Evolutionary conservation across 306 rosid genomes (phyloP).

Genomic region (Cicer cuneatum): DNA sequence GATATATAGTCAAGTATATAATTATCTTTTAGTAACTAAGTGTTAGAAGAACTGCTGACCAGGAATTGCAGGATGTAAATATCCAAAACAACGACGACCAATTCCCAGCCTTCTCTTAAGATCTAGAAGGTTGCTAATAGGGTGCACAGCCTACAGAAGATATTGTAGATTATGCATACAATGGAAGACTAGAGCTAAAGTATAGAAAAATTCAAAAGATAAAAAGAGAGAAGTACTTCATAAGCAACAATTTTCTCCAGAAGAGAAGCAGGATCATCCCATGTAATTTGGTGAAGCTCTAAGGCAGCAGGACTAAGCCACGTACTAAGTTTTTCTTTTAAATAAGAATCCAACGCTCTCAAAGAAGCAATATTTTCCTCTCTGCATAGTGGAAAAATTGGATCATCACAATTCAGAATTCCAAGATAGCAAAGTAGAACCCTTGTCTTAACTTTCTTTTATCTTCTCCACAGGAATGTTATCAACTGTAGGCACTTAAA

Average conservation of each 20-base stretch:
- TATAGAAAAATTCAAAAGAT: conserved; percentile 37
- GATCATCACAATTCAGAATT: conserved; percentile 42
- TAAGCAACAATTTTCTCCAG: conserved; percentile 96
- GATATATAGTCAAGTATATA: conserved; percentile 27
- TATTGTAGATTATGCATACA: conserved; percentile 38
- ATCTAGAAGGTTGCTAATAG: conserved; percentile 95
- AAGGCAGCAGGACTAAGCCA: conserved; percentile 98
- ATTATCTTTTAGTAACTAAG: conserved; percentile 29
- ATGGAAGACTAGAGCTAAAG: conserved; percentile 21
- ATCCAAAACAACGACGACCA: conserved; percentile 95
- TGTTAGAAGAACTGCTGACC: conserved; percentile 62
- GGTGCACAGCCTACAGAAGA: conserved; percentile 88
- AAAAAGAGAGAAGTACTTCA: conserved; percentile 62
- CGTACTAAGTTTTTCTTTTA: conserved; percentile 82
- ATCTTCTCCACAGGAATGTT: conserved; percentile 5
- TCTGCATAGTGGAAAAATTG: conserved; percentile 51
- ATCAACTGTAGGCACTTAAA: conserved; percentile 24
- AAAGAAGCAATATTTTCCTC: conserved; percentile 77
- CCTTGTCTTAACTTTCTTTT: conserved; percentile 25
- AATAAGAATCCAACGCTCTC: conserved; percentile 87
- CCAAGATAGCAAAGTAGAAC: conserved; percentile 35
- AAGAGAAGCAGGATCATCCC: conserved; percentile 97
- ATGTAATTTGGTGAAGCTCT: conserved; percentile 96
- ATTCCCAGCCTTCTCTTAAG: conserved; percentile 98
- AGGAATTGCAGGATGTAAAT: conserved; percentile 93